phyloP scores from a whole-genome alignment of 2,329 filamentous ascomycete genomes.

The Coleophoma eucalyptorum region DNA sequence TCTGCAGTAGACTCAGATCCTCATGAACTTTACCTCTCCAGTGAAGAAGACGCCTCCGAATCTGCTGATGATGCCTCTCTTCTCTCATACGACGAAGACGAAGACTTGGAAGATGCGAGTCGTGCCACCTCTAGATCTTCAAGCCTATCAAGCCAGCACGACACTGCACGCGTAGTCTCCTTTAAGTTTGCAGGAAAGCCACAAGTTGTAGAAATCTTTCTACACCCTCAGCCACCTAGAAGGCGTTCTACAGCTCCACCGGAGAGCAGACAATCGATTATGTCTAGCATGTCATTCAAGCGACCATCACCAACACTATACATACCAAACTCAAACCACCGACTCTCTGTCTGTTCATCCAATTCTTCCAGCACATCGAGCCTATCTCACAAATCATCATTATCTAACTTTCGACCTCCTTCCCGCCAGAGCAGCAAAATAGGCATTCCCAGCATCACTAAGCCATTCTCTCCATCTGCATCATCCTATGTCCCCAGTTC shows the following conservation, averaged over 20 bases:
- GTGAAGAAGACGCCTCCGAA: constrained; percentile 62
- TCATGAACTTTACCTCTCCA: constrained; percentile 60
- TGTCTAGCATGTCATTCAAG: not conserved
- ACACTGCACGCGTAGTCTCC: constrained; percentile 54
- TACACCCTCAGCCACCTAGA: constrained; percentile 20
- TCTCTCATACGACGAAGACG: constrained; percentile 12
- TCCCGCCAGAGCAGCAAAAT: constrained; percentile 1
- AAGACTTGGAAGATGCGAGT: constrained; percentile 29
- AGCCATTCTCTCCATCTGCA: not conserved
- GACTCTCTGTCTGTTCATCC: not conserved
- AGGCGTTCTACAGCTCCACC: not conserved
- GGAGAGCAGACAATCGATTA: not conserved
- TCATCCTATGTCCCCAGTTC: not conserved
- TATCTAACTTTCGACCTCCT: not conserved
- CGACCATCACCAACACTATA: not conserved
- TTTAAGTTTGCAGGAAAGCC: constrained; percentile 59
- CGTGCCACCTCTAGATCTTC: constrained; percentile 16
- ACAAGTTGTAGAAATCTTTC: constrained; percentile 43
- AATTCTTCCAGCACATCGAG: not conserved
- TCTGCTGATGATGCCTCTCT: constrained; percentile 56
- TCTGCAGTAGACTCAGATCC: constrained; percentile 28
- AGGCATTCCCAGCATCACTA: not conserved
- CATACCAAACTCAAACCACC: not conserved
- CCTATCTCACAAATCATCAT: not conserved
- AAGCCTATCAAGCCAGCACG: constrained; percentile 37